phyloP scores from a whole-genome alignment of 139 green algal genomes.

The Chlamydomonas sp. region DNA sequence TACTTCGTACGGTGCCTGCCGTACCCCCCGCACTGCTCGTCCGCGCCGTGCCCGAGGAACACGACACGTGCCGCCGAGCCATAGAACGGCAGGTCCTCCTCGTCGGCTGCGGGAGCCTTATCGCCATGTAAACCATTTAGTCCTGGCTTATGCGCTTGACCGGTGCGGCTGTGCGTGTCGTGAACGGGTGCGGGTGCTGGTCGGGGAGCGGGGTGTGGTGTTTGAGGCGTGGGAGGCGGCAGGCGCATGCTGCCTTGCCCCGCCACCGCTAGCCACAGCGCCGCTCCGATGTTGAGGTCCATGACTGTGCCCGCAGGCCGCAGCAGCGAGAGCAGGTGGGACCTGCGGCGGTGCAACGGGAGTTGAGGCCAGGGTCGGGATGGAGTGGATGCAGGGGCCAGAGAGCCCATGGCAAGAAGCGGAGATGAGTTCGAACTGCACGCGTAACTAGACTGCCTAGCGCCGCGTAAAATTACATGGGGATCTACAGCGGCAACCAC shows the following conservation, averaged over 20 bases:
- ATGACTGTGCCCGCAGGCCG: slow-evolving; percentile 88
- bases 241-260: slow-evolving; percentile 55
- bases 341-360: slow-evolving; percentile 10
- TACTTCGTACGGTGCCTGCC: slow-evolving; percentile 90
- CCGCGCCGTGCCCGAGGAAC: slow-evolving; percentile 92
- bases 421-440: too few relatives aligned
- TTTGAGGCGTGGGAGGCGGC: neutral
- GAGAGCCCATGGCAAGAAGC: too few relatives aligned
- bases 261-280: slow-evolving; percentile 86
- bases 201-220: neutral
- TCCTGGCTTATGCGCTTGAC: neutral
- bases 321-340: slow-evolving; percentile 80
- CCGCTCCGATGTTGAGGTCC: slow-evolving; percentile 95
- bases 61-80: slow-evolving; percentile 76
- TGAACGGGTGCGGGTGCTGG: neutral
- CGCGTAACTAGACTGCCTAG: too few relatives aligned
- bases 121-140: neutral
- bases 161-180: neutral
- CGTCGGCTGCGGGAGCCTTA: neutral
- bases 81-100: slow-evolving; percentile 36
- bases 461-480: too few relatives aligned
- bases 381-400: too few relatives aligned
- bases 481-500: too few relatives aligned
- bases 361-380: neutral
- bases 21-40: slow-evolving; percentile 95